phyloP scores from a whole-genome alignment of 176 grass and related monocot genomes.

The Juncus inflexus region DNA sequence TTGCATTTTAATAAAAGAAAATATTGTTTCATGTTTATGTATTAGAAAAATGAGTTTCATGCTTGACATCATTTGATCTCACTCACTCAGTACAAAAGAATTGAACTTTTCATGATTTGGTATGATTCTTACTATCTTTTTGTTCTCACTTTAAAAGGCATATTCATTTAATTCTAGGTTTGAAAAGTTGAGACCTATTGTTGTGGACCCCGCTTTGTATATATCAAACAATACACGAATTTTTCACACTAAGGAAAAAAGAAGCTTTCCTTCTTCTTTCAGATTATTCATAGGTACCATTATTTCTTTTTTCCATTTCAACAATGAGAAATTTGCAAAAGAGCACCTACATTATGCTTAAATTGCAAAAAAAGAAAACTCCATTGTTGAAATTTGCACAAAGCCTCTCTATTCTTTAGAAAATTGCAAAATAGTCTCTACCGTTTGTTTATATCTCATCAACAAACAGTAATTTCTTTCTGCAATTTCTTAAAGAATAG shows the following conservation, averaged over 20 bases:
- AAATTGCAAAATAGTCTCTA: no score
- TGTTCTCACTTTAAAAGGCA: slow-evolving; percentile 14
- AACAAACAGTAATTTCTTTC: no score
- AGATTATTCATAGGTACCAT: slow-evolving; percentile 27
- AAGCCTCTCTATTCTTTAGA: no score
- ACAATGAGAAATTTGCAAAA: no score
- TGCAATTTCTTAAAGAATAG: no score
- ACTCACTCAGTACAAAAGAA: slow-evolving; percentile 6
- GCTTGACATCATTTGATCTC: slow-evolving; percentile 9
- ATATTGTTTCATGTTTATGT: no score
- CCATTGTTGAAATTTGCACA: no score
- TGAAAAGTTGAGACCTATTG: slow-evolving; percentile 14
- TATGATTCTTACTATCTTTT: slow-evolving; percentile 9
- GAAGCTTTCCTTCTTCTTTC: slow-evolving; percentile 17
- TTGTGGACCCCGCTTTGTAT: slow-evolving; percentile 21
- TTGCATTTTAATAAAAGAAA: neutral
- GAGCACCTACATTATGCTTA: no score
- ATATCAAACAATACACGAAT: slow-evolving; percentile 13
- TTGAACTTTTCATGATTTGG: neutral
- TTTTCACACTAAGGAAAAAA: slow-evolving; percentile 11
- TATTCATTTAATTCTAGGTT: slow-evolving; percentile 11
- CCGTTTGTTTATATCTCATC: no score
- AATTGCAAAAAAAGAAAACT: no score
- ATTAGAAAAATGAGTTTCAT: slow-evolving; percentile 1
- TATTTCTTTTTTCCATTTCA: neutral